Base-by-base conservation (phyloP, 768 basidiomycete genomes). In the Mrakia frigida region DNA sequence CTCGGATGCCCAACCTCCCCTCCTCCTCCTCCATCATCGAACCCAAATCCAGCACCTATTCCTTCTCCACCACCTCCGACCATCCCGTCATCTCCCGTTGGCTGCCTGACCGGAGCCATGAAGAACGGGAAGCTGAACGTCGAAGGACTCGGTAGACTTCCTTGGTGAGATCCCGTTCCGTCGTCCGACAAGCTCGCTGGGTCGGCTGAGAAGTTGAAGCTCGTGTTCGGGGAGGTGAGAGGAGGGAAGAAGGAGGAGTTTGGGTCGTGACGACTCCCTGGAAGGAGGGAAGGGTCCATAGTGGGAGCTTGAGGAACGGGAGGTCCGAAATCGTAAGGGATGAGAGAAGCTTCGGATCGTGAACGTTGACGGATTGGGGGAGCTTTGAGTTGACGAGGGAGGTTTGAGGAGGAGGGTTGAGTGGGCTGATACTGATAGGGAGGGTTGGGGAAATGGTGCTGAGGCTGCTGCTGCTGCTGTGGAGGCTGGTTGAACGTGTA, bases 281-380 rank as follows among this genome's bases (percentile, higher is more conserved):
- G 50, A 2, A 76, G 60, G 60, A 71, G 56, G 33, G 53, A 70
- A 7, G 75, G 75, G 21, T 76, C 50, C 75, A 76, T 76, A 31
- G 75, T 76, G 31, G 75, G 75, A 25, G 70, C 74, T 14, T 63
- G 53, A 53, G 70, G 59, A 4, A 56, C 52, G 3, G 43, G 14
- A 11, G 70, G 69, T 5, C 75, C 75, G 35, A 76, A 76, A 39
- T 76, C 75, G 60, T 76, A 76, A 18, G 75, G 75, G 35, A 76
- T 60, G 11, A 65, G 39, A 7, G 75, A 76, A 2, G 70, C 70
- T n/a, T 76, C 75, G 7, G 75, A 76, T 5, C 70, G 56, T 5
- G 75, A 76, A 7, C 75, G 69, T n/a, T 76, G 75, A 46, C 75
- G 75, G 28, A 56, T 28, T 21, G 75, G 75, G 23, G 75, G 75